Conservation (phyloP, 2,329 filamentous ascomycete species). For the Zalaria sp. region DNA sequence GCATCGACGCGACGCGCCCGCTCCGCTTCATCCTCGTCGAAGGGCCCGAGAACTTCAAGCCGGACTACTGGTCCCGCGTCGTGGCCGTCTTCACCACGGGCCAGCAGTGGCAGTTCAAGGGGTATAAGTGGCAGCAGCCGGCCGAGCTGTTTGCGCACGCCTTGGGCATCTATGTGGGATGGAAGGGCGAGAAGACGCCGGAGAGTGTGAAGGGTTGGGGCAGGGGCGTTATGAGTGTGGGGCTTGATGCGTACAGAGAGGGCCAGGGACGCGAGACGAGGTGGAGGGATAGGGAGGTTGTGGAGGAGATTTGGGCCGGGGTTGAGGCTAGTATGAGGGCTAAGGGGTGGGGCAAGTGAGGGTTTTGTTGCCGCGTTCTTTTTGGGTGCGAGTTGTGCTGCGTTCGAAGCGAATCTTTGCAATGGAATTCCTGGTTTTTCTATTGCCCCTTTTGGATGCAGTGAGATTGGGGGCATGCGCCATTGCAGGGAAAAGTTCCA, state of each 20-base stretch:
- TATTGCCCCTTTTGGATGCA: no score
- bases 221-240: slow-evolving; percentile 62
- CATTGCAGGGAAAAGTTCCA: no score
- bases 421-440: no score
- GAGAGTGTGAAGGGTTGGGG: slow-evolving; percentile 73
- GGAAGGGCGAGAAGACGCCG: slow-evolving; percentile 71
- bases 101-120: slow-evolving; percentile 97
- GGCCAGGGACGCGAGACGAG: slow-evolving; percentile 33
- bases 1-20: slow-evolving; percentile 55
- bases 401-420: no score
- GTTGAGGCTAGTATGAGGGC: slow-evolving; percentile 79
- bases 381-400: no score
- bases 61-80: slow-evolving; percentile 91
- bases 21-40: slow-evolving; percentile 94
- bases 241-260: slow-evolving; percentile 66
- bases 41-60: slow-evolving; percentile 85
- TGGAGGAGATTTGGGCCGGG: slow-evolving; percentile 81
- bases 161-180: slow-evolving; percentile 78
- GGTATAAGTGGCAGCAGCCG: slow-evolving; percentile 88
- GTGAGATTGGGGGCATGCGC: no score
- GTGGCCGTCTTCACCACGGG: slow-evolving; percentile 96
- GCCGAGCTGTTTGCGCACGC: slow-evolving; percentile 82
- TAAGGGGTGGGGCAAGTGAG: slow-evolving; percentile 59
- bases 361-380: no score
- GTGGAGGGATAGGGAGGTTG: slow-evolving; percentile 84